Evolutionary conservation across 1,284 basidiomycete species (phyloP).

Genomic region (Cryptococcus wingfieldii): DNA sequence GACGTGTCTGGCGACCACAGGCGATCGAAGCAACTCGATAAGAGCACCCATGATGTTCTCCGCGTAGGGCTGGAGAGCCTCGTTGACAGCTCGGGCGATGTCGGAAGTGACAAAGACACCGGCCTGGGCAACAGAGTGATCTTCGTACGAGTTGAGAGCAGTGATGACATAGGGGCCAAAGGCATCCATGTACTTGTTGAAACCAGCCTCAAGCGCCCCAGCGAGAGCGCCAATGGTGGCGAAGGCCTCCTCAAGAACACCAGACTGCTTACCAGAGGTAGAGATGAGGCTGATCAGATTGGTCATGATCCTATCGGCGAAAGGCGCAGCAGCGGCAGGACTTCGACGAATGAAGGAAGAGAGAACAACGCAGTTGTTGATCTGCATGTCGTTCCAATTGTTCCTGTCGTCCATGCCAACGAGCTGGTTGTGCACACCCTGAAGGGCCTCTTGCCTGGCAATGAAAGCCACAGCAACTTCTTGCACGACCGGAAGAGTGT

Average conservation of each 20-base stretch:
- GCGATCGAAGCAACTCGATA: conserved; percentile 85
- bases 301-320: conserved; percentile 95
- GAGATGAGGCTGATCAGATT: conserved; percentile 80
- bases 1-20: conserved; percentile 85
- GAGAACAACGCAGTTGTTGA: conserved; percentile 87
- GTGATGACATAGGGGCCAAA: conserved; percentile 87
- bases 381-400: conserved; percentile 98
- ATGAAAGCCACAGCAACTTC: conserved; percentile 78
- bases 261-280: conserved; percentile 84
- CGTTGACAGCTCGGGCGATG: conserved; percentile 85
- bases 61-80: conserved; percentile 75
- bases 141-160: conserved; percentile 88
- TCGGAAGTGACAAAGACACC: conserved; percentile 95
- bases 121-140: conserved; percentile 91
- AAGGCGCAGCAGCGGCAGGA: conserved; percentile 73
- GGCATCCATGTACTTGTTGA: conserved; percentile 82
- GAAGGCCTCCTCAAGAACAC: conserved; percentile 96
- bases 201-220: conserved; percentile 73
- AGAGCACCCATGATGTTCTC: conserved; percentile 85
- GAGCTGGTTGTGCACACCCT: conserved; percentile 85
- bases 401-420: conserved; percentile 93
- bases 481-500: conserved; percentile 77
- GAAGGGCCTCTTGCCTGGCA: conserved; percentile 80
- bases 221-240: conserved; percentile 84
- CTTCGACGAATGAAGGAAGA: conserved; percentile 82